Evolutionary conservation across 176 grass and related monocot species (phyloP).

Genomic region (Tillandsia leiboldiana): DNA sequence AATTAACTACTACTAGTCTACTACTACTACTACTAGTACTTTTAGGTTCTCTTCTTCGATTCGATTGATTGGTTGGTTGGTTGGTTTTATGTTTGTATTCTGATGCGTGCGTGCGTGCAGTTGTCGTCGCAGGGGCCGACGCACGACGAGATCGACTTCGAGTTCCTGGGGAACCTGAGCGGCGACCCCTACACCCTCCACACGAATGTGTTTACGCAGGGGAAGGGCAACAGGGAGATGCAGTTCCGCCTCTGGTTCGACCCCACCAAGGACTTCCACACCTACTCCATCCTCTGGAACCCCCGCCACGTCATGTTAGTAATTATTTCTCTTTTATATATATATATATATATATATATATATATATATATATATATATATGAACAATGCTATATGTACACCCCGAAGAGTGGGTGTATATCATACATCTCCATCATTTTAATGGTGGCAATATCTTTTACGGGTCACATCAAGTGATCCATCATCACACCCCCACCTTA

Average conservation of each 20-base stretch:
- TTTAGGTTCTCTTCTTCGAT: too few relatives aligned
- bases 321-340: neutral
- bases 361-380: too few relatives aligned
- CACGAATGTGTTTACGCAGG: slow-evolving; percentile 58
- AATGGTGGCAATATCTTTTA: too few relatives aligned
- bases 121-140: slow-evolving; percentile 42
- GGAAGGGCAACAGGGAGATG: slow-evolving; percentile 55
- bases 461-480: too few relatives aligned
- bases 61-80: neutral
- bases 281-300: slow-evolving; percentile 76
- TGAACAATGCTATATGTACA: too few relatives aligned
- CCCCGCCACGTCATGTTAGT: slow-evolving; percentile 53
- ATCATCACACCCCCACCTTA: too few relatives aligned
- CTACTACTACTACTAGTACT: neutral
- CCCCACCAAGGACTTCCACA: slow-evolving; percentile 67
- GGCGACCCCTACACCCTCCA: slow-evolving; percentile 67
- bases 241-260: slow-evolving; percentile 88
- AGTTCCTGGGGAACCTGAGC: slow-evolving; percentile 70
- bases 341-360: too few relatives aligned
- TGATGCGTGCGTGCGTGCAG: slow-evolving; percentile 3
- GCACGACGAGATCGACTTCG: slow-evolving; percentile 86
- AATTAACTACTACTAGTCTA: neutral
- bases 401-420: too few relatives aligned
- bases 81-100: neutral
- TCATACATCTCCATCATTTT: too few relatives aligned